Base-by-base conservation (phyloP, 352 stramenopile species). In the Globisporangium polare region DNA sequence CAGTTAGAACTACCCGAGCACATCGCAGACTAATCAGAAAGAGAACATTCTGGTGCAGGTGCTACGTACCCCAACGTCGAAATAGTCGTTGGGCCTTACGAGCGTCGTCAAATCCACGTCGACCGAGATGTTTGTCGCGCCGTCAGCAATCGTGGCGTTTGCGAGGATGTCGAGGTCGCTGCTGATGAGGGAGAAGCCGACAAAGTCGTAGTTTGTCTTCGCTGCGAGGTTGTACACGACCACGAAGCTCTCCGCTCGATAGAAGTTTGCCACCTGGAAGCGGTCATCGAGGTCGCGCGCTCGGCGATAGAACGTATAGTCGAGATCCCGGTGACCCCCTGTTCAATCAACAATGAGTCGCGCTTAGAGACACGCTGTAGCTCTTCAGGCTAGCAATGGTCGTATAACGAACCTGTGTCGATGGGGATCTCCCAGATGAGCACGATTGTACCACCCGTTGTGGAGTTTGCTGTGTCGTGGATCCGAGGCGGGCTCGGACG, bases 151-250 rank as follows among this genome's bases (percentile, higher is more conserved):
- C 0, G 51, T 75, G 0, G 69, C 72, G 10, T 18, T 60, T 42
- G 67, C 52, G 3, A 72, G 0, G 1, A 6, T 0, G 0, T 47
- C 37, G 13, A 33, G 9, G 57, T 68, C 64, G 5, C 57, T 54
- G 0, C 63, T 45, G 42, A 69, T n/a, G 13, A 71, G 13, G 0
- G 80, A 74, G 2, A 81, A 50, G 10, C 60, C 80, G 5, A 86
- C 56, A 45, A 89, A 65, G n/a, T 88, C 74, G 62, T 88, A 89
- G 10, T 66, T 72, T 0, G 70, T 86, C 15, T 78, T 67, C 1
- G 75, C 74, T 1, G 43, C 49, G 13, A 89, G 56, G 8, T 70
- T 72, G 51, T 72, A 86, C 3, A 71, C 49, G 29, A 43, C 55
- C 0, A 72, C 49, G 0, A 63, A 45, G 1, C 5, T 22, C 22